Percentiles rank a stretch among this genome's conserved stretches.
These are phyloP conservation scores for Tylopilus felleus DNA, from an alignment of 768 basidiomycete genomes.

Conservation along the genomic window DNA sequence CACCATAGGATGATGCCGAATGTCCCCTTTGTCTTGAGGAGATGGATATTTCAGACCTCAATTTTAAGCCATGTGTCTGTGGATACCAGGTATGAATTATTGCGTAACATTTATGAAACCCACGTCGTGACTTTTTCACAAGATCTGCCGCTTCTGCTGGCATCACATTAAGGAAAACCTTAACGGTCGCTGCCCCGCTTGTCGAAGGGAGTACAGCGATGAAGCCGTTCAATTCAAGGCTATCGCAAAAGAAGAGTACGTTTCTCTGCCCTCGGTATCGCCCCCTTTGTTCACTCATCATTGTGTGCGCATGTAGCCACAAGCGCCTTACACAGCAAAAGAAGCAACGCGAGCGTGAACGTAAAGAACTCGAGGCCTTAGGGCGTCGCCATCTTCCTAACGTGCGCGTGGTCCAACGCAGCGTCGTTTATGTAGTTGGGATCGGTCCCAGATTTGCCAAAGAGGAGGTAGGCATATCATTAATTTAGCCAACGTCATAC, in stretches of 20 bases:
- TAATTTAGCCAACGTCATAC: neutral
- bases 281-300: constrained; percentile 13
- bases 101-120: constrained; percentile 18
- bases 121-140: constrained; percentile 10
- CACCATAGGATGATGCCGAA: constrained; percentile 85
- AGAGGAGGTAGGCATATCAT: constrained; percentile 72
- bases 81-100: constrained; percentile 79
- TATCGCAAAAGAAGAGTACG: constrained; percentile 92
- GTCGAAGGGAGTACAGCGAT: constrained; percentile 88
- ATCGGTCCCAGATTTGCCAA: constrained; percentile 92
- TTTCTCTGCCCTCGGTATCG: constrained; percentile 14
- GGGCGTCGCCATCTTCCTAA: constrained; percentile 86
- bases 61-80: constrained; percentile 98
- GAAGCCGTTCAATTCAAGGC: constrained; percentile 94
- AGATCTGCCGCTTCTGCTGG: constrained; percentile 99
- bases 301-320: constrained; percentile 51
- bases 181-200: constrained; percentile 95
- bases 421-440: constrained; percentile 93
- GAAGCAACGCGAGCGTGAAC: constrained; percentile 90
- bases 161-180: constrained; percentile 96
- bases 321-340: constrained; percentile 95
- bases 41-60: constrained; percentile 98
- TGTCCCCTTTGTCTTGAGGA: constrained; percentile 98
- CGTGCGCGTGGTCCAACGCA: constrained; percentile 94
- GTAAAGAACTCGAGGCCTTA: constrained; percentile 88